Evolutionary conservation across 306 rosid genomes (phyloP).

Genomic region (Phaseolus lunatus): DNA sequence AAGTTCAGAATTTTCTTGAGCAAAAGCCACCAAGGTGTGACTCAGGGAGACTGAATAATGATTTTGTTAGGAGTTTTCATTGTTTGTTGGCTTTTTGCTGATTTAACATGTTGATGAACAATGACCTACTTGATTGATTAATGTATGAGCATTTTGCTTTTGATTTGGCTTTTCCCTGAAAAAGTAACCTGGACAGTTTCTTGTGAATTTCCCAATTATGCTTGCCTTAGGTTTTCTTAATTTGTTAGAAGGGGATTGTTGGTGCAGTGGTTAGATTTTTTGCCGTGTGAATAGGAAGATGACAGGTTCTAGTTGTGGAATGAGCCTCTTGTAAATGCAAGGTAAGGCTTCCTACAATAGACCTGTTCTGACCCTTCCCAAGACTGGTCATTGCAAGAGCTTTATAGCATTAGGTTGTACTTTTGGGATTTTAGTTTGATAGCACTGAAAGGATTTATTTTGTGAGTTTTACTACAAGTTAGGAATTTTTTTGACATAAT

Average conservation of each 20-base stretch:
- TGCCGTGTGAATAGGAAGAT: neutral
- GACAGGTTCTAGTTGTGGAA: neutral
- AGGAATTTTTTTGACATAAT: too few species aligned
- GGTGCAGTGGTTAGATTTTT: neutral
- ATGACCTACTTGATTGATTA: neutral
- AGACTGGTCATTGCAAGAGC: neutral
- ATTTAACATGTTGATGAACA: slow-evolving; percentile 22
- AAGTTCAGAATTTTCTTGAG: slow-evolving; percentile 79
- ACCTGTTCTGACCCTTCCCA: neutral
- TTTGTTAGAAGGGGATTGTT: neutral
- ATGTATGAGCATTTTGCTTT: slow-evolving; percentile 9
- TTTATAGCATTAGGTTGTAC: neutral
- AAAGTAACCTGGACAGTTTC: neutral
- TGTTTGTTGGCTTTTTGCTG: slow-evolving; percentile 26
- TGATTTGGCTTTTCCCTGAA: neutral
- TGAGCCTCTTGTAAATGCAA: neutral
- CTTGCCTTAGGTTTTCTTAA: neutral
- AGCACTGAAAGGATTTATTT: neutral
- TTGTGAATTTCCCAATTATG: neutral
- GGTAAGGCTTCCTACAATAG: neutral
- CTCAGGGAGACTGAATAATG: neutral
- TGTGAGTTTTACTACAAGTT: neutral
- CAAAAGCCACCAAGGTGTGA: slow-evolving; percentile 82
- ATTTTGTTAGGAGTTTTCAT: neutral
- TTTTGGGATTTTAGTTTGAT: neutral